phyloP scores from a whole-genome alignment of 192 early-diverging fungal genomes.

The Coemansia sp. region DNA sequence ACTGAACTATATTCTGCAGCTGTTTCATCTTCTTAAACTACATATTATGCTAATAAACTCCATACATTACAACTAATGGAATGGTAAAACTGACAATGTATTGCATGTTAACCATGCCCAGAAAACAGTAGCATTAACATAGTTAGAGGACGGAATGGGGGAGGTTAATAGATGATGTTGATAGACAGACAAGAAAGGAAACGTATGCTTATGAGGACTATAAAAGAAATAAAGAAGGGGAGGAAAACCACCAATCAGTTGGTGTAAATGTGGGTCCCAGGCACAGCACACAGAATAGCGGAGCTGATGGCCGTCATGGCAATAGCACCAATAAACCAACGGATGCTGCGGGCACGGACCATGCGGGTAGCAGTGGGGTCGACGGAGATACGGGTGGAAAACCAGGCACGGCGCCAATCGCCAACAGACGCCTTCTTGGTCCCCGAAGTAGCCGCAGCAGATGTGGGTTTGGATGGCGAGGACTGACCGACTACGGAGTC shows the following conservation, averaged over 20 bases:
- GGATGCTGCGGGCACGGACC: slow-evolving; percentile 48
- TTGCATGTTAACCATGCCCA: no score
- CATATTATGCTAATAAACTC: no score
- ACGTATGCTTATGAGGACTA: neutral
- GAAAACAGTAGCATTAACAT: no score
- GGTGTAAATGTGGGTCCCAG: slow-evolving; percentile 47
- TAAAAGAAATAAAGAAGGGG: neutral
- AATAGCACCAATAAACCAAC: slow-evolving; percentile 50
- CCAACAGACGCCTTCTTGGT: slow-evolving; percentile 12
- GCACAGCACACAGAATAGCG: slow-evolving; percentile 49
- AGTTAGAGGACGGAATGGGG: no score
- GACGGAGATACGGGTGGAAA: slow-evolving; percentile 43
- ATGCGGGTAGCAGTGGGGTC: slow-evolving; percentile 51
- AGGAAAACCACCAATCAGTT: slow-evolving; percentile 10
- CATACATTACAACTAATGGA: no score
- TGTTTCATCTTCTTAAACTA: no score
- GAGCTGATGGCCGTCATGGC: slow-evolving; percentile 49
- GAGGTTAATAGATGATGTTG: no score
- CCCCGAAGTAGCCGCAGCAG: slow-evolving; percentile 10
- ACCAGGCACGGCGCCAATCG: slow-evolving; percentile 47
- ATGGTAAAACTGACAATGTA: no score
- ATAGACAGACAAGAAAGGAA: no score
- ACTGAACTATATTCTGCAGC: no score
- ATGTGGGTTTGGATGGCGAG: slow-evolving; percentile 2
- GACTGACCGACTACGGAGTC: slow-evolving; percentile 8